Conservation (phyloP, 2,329 filamentous ascomycete genomes). For the Exophiala lecanii-corni region DNA sequence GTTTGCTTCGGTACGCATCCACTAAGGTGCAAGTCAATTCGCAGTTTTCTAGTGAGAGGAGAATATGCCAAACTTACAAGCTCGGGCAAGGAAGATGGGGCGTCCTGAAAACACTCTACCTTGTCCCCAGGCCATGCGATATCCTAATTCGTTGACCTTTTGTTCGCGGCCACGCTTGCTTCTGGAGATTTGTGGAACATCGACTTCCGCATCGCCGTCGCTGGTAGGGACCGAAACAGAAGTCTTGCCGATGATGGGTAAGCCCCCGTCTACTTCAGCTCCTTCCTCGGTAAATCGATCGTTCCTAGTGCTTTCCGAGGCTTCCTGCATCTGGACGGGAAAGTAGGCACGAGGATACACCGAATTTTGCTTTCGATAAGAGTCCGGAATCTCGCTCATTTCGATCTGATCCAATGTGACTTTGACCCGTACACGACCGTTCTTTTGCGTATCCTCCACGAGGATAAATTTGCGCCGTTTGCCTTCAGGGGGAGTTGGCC, state of each 20-base stretch:
- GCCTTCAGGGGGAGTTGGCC: constrained; percentile 79
- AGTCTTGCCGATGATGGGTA: constrained; percentile 36
- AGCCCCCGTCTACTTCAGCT: constrained; percentile 43
- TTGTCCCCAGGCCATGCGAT: constrained; percentile 95
- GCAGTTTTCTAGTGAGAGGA: constrained; percentile 14
- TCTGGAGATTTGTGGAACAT: constrained; percentile 69
- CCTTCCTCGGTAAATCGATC: constrained; percentile 71
- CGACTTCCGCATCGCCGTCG: constrained; percentile 71
- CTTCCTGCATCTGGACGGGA: constrained; percentile 85
- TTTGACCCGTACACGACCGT: constrained; percentile 76
- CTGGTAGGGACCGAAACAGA: constrained; percentile 57
- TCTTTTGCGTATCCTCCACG: constrained; percentile 81
- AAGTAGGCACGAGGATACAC: constrained; percentile 92
- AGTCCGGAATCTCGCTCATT: constrained; percentile 93
- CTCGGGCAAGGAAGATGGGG: constrained; percentile 83
- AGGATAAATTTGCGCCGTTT: constrained; percentile 97
- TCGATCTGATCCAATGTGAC: constrained; percentile 91
- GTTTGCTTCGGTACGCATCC: constrained; percentile 91
- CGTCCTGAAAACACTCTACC: constrained; percentile 84
- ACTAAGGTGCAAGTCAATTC: constrained; percentile 49
- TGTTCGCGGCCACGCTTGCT: constrained; percentile 73
- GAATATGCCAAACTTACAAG: constrained; percentile 59
- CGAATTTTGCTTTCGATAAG: constrained; percentile 82
- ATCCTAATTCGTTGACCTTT: constrained; percentile 87
- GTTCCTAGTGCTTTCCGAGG: constrained; percentile 65